phyloP scores from a whole-genome alignment of 164 flowering plant species.

The Kalanchoe fedtschenkoi region DNA sequence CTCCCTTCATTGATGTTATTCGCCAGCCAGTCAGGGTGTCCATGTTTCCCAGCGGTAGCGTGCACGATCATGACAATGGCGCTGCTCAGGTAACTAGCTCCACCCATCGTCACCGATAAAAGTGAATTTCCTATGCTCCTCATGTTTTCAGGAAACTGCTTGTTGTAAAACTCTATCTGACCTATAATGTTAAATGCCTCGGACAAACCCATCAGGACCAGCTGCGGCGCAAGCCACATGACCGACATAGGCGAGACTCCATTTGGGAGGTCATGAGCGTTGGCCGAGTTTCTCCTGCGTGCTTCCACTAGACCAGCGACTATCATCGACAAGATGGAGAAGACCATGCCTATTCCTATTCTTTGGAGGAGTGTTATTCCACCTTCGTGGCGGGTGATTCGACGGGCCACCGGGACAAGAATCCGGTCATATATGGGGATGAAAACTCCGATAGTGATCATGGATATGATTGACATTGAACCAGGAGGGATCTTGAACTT shows the following conservation, averaged over 20 bases:
- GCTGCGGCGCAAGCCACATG: constrained; percentile 74
- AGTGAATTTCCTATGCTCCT: constrained; percentile 52
- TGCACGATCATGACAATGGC: constrained; percentile 45
- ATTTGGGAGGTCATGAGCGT: background rate
- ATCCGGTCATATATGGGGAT: constrained; percentile 55
- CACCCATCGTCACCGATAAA: constrained; percentile 33
- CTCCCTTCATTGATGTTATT: constrained; percentile 40
- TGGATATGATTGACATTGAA: constrained; percentile 34
- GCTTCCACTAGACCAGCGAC: constrained; percentile 43
- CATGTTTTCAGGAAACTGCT: constrained; percentile 74
- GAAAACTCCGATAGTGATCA: constrained; percentile 40
- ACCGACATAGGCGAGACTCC: constrained; percentile 18
- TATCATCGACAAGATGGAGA: constrained; percentile 50
- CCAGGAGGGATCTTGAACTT: constrained; percentile 59
- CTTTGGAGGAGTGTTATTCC: constrained; percentile 66
- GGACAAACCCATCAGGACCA: constrained; percentile 47
- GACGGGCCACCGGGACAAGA: constrained; percentile 40
- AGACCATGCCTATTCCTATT: constrained; percentile 52
- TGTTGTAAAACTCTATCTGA: constrained; percentile 64
- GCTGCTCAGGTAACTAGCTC: constrained; percentile 48
- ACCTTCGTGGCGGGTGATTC: constrained; percentile 36
- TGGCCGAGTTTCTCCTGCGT: constrained; percentile 33
- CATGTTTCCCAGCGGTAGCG: constrained; percentile 19
- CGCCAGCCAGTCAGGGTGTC: constrained; percentile 47
- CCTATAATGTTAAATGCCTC: constrained; percentile 69